These are phyloP conservation scores for Lolium multiflorum DNA, from an alignment of 176 grass and related monocot genomes.

Conservation along the genomic window DNA sequence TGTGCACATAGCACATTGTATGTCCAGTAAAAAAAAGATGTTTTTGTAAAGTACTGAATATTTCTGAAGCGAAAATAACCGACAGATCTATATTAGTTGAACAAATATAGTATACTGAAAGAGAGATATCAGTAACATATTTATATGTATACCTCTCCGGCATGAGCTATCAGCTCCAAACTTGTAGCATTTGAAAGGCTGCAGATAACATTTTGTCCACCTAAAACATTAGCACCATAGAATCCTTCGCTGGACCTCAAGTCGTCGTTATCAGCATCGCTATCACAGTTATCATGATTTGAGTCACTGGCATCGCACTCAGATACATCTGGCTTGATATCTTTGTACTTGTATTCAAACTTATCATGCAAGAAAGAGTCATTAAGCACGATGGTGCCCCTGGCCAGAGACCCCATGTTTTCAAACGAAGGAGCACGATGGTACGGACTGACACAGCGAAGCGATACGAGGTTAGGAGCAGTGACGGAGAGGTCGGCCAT, in stretches of 20 bases:
- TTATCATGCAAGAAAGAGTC: too few relatives aligned
- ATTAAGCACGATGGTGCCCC: too few relatives aligned
- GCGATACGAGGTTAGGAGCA: not conserved
- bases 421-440: slow-evolving; percentile 10
- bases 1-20: slow-evolving; percentile 9
- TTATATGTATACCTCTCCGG: slow-evolving; percentile 26
- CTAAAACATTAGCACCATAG: not conserved
- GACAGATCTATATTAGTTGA: not conserved
- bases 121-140: not conserved
- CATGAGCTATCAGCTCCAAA: slow-evolving; percentile 42
- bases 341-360: too few relatives aligned
- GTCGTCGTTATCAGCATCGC: not conserved
- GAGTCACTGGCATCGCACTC: not conserved
- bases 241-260: not conserved
- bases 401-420: not conserved
- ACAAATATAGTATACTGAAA: not conserved
- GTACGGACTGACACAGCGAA: not conserved
- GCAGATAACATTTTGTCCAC: slow-evolving; percentile 33
- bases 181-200: slow-evolving; percentile 36
- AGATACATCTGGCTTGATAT: not conserved
- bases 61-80: not conserved
- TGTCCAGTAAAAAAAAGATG: too few relatives aligned
- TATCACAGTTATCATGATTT: not conserved
- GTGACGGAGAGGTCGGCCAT: not conserved
- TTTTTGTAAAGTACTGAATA: not conserved